Evolutionary conservation across 768 basidiomycete species (phyloP).

Genomic region (Lactarius vividus): DNA sequence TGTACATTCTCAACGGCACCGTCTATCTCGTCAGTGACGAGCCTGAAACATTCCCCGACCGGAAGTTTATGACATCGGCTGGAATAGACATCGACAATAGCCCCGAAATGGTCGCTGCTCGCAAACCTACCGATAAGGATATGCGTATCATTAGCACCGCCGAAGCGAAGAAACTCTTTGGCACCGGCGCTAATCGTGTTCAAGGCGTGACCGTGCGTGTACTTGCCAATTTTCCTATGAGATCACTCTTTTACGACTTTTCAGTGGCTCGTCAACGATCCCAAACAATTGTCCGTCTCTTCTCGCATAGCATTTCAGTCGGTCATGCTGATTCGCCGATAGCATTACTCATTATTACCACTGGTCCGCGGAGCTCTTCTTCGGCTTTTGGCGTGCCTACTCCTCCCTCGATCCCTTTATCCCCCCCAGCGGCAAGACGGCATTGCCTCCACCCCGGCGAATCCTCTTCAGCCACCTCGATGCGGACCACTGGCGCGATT

Average conservation of each 20-base stretch:
- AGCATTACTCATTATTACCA: conserved; percentile 94
- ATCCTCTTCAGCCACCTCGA: conserved; percentile 75
- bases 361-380: conserved; percentile 88
- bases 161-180: conserved; percentile 68
- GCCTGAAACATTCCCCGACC: conserved; percentile 62
- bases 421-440: conserved; percentile 59
- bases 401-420: conserved; percentile 73
- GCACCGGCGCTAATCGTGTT: conserved; percentile 65
- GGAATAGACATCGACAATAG: conserved; percentile 59
- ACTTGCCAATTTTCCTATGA: conserved; percentile 6
- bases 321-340: conserved; percentile 2
- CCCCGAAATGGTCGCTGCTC: conserved; percentile 48
- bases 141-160: conserved; percentile 70
- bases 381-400: conserved; percentile 91
- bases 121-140: conserved; percentile 75
- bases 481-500: conserved; percentile 84
- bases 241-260: background rate
- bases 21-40: conserved; percentile 79
- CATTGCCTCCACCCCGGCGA: conserved; percentile 70
- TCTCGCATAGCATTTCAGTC: background rate
- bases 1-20: conserved; percentile 80
- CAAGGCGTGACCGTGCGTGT: conserved; percentile 69
- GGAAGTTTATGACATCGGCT: conserved; percentile 68
- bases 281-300: conserved; percentile 70
- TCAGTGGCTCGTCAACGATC: conserved; percentile 81